These are phyloP conservation scores for Hibiscus tridactylites DNA, from an alignment of 345 rosid genomes.

Conservation along the genomic window DNA sequence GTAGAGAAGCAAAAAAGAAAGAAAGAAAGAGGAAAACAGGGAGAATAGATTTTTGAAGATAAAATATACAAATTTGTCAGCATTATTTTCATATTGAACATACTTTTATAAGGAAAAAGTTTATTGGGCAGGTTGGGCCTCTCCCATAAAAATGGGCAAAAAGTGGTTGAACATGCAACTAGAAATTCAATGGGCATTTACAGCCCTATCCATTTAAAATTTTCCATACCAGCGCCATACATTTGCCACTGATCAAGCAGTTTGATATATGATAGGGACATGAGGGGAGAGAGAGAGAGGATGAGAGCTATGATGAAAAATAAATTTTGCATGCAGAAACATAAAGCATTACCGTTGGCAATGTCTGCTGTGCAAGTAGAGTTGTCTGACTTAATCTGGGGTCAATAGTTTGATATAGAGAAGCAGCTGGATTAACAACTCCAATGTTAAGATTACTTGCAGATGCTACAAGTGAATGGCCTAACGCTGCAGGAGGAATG, in stretches of 20 bases:
- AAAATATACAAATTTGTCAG: not conserved
- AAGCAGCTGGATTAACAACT: constrained; percentile 44
- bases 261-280: not conserved
- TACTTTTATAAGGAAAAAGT: not conserved
- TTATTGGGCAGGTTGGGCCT: not conserved
- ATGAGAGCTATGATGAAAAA: not conserved
- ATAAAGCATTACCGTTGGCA: constrained; percentile 14
- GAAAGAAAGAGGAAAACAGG: not conserved
- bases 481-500: constrained; percentile 49
- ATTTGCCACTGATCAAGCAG: not conserved
- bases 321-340: not conserved
- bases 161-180: not conserved
- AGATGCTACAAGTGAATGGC: constrained; percentile 41
- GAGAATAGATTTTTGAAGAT: not conserved
- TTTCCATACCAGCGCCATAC: not conserved
- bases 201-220: not conserved
- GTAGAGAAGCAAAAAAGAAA: not conserved
- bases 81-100: not conserved
- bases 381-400: constrained; percentile 32
- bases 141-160: not conserved
- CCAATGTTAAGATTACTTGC: constrained; percentile 42
- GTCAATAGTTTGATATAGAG: constrained; percentile 56
- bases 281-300: not conserved
- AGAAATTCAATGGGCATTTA: not conserved
- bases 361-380: constrained; percentile 17